Percentiles rank a stretch among this genome's conserved stretches.
phyloP scores from a whole-genome alignment of 805 yeast species.

The Starmerella floris region DNA sequence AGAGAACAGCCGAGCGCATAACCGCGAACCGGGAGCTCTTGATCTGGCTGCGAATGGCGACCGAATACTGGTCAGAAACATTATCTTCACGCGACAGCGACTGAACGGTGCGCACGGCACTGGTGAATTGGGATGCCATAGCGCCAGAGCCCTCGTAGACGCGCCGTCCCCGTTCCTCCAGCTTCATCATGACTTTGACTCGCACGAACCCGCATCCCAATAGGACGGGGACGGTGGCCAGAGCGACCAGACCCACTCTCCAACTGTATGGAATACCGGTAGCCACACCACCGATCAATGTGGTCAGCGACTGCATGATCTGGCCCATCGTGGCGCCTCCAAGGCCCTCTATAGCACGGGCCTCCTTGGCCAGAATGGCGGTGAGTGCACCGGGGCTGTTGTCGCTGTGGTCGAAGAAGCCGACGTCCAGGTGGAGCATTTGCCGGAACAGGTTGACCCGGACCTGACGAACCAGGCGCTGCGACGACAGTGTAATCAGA shows the following conservation, averaged over 20 bases:
- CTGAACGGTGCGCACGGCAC: slow-evolving; percentile 32
- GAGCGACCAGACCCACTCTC: slow-evolving; percentile 32
- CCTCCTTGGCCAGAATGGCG: slow-evolving; percentile 30
- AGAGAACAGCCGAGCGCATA: slow-evolving; percentile 27
- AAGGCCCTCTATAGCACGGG: slow-evolving; percentile 30
- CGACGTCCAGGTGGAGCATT: slow-evolving; percentile 29
- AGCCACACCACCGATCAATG: slow-evolving; percentile 30
- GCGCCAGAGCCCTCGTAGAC: slow-evolving; percentile 31
- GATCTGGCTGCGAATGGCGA: slow-evolving; percentile 25
- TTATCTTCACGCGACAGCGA: slow-evolving; percentile 32
- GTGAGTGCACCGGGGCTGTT: slow-evolving; percentile 31
- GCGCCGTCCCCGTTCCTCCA: slow-evolving; percentile 29
- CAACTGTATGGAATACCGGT: slow-evolving; percentile 31
- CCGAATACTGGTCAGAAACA: slow-evolving; percentile 25
- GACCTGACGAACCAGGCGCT: slow-evolving; percentile 27
- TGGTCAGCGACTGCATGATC: slow-evolving; percentile 28
- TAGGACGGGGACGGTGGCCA: slow-evolving; percentile 30
- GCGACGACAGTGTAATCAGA: slow-evolving; percentile 23
- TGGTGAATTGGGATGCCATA: slow-evolving; percentile 30
- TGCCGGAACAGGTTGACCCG: slow-evolving; percentile 26
- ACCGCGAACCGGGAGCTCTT: slow-evolving; percentile 22
- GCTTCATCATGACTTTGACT: slow-evolving; percentile 25
- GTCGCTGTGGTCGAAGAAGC: slow-evolving; percentile 28
- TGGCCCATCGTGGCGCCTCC: slow-evolving; percentile 33
- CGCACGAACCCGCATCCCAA: slow-evolving; percentile 32